A percentile compares a stretch with the other conserved stretches of the same genome.
These are phyloP conservation scores for Mycena maculata DNA, from an alignment of 768 basidiomycete genomes.

Conservation along the genomic window DNA sequence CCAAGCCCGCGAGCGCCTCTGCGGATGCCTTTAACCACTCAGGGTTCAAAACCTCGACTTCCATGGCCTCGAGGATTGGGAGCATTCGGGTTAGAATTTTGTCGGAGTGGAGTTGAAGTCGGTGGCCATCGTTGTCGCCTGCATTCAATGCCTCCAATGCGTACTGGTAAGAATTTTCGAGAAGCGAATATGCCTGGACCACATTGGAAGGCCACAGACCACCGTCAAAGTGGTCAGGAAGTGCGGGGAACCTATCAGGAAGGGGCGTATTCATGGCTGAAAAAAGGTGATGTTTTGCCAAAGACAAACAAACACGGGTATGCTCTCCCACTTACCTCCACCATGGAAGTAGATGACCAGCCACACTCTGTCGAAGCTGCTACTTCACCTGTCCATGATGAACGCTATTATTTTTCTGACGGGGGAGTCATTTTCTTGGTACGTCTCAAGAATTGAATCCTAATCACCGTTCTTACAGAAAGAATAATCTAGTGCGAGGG, in stretches of 20 bases:
- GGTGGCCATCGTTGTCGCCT: conserved; percentile 12
- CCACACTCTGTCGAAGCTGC: too few relatives aligned
- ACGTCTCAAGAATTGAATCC: too few relatives aligned
- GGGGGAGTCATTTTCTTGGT: neutral
- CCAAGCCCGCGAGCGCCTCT: neutral
- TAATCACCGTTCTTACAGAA: neutral
- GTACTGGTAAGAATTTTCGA: conserved; percentile 2
- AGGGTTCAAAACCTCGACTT: neutral
- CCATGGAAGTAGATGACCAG: neutral
- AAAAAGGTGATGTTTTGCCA: neutral
- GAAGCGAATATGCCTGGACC: neutral
- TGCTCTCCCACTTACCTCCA: neutral
- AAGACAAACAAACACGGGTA: neutral
- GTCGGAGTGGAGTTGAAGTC: conserved; percentile 11
- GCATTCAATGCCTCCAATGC: conserved; percentile 9
- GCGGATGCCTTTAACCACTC: conserved; percentile 2
- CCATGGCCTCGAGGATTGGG: conserved; percentile 9
- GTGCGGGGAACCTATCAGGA: neutral
- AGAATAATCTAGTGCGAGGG: neutral
- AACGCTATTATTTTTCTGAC: neutral
- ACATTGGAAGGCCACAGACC: conserved; percentile 9
- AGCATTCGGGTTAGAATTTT: conserved; percentile 11
- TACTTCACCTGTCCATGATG: neutral
- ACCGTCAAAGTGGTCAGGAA: conserved; percentile 20
- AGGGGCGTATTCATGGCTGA: neutral